Base-by-base conservation (phyloP, 225 moss, liverwort and hornwort species). In the Sphagnum contortum region DNA sequence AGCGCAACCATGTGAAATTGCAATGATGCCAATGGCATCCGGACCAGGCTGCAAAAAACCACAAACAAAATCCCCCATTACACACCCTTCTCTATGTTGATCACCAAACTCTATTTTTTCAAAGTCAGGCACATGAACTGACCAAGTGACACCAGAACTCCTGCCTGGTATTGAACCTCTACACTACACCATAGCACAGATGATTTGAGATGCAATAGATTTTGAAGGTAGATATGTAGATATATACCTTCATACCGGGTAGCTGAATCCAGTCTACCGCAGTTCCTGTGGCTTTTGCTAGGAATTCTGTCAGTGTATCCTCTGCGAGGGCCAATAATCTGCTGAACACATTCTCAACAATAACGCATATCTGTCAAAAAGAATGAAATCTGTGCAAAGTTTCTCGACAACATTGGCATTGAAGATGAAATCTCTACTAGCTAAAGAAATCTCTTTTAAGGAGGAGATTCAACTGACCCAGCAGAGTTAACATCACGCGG, bases 1-100 rank as follows among this genome's bases (percentile, higher is more conserved):
- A 48, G 88, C 96, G 76, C 92, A 90, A 77, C 96, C 96, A 73
- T 93, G 96, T 70, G 96, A 92, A 70, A 98, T 91, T 79, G 92
- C 92, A 80, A 98, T 92, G 90, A 92, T 98, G 87, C 96, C 96
- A 82, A 98, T 86, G 80, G 96, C 87, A 88, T 98, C 96, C 96
- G 96, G 96, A 98, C 96, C 96, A 98, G 96, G 96, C 96, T 98
- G 96, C 71, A 71, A 10, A 62, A 63, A 11, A 54, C 8, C n/a
- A 12, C 9, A 48, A 29, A 29, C 29, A 29, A 29, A 29, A 29
- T 29, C 29, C 29, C 29, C 29, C 29, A 29, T 29, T 29, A 29
- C 29, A 29, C 29, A 29, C 29, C 29, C 29, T 29, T 29, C 29
- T 29, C 29, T 29, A 29, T 29, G 29, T 29, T 29, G 29, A 29